Conservation (phyloP, 441 rosid genomes). For the Gossypium schwendimanii region DNA sequence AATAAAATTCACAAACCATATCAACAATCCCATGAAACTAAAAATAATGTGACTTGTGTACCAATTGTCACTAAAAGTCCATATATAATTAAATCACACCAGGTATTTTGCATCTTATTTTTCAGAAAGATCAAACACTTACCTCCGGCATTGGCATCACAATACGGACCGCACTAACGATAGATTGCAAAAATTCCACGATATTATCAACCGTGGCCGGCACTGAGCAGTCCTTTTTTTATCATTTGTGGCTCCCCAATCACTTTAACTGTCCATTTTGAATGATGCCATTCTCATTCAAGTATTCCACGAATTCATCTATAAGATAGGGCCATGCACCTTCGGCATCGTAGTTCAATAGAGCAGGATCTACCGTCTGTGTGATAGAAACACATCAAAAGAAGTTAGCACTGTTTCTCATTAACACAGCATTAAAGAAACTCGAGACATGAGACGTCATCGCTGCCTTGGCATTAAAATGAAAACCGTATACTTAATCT, state of each 20-base stretch:
- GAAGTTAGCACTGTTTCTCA: neutral
- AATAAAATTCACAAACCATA: neutral
- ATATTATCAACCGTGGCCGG: neutral
- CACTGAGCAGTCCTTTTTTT: neutral
- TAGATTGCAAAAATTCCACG: too few species aligned
- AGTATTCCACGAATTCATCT: slow-evolving; percentile 91
- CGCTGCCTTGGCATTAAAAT: neutral
- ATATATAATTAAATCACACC: neutral
- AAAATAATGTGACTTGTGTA: neutral
- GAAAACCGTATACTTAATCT: neutral
- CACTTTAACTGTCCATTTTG: slow-evolving; percentile 22
- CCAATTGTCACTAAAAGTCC: neutral
- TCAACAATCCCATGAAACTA: neutral
- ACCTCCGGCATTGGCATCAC: neutral
- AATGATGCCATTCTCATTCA: slow-evolving; percentile 54
- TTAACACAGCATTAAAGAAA: neutral
- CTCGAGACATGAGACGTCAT: neutral
- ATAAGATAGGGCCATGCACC: slow-evolving; percentile 98
- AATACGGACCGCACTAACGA: too few species aligned
- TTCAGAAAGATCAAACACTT: neutral
- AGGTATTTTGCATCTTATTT: neutral
- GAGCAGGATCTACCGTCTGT: slow-evolving; percentile 63
- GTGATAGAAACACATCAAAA: neutral
- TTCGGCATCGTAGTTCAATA: slow-evolving; percentile 79
- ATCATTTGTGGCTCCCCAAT: slow-evolving; percentile 24